Evolutionary conservation across 306 rosid genomes (phyloP).

Genomic region (Begonia masoniana): DNA sequence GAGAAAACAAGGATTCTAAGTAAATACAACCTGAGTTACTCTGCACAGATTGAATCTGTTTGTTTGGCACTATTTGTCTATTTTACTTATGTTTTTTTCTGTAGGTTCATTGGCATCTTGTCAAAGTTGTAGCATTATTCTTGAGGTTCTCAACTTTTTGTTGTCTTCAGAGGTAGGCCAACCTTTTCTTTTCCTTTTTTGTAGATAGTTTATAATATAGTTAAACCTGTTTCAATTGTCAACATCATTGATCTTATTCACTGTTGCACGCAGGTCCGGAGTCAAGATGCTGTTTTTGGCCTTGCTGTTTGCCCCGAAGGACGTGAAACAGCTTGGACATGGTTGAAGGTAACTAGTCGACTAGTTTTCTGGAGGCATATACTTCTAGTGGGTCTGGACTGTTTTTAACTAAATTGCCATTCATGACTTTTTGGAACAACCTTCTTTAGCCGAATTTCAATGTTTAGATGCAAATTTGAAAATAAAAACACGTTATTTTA

Average conservation of each 20-base stretch:
- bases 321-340: conserved; percentile 75
- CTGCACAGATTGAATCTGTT: background rate
- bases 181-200: conserved; percentile 7
- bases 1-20: conserved; percentile 86
- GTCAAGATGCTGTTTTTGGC: conserved; percentile 76
- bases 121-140: conserved; percentile 28
- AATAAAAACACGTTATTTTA: no score
- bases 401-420: no score
- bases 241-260: background rate
- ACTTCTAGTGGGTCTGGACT: background rate
- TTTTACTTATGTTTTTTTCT: conserved; percentile 1
- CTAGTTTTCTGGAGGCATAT: background rate
- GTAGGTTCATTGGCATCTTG: conserved; percentile 28
- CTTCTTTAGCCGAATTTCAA: no score
- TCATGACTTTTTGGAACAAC: no score
- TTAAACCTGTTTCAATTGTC: no score
- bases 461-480: no score
- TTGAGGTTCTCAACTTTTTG: conserved; percentile 38
- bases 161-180: conserved; percentile 23
- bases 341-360: conserved; percentile 59
- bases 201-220: conserved; percentile 4
- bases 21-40: conserved; percentile 13
- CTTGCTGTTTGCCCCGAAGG: conserved; percentile 44
- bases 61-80: background rate
- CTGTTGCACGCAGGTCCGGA: conserved; percentile 45